Evolutionary conservation across 352 stramenopile genomes (phyloP), one percentile per base, ranked within the genome.

Genomic region (Phytophthora syringae): DNA sequence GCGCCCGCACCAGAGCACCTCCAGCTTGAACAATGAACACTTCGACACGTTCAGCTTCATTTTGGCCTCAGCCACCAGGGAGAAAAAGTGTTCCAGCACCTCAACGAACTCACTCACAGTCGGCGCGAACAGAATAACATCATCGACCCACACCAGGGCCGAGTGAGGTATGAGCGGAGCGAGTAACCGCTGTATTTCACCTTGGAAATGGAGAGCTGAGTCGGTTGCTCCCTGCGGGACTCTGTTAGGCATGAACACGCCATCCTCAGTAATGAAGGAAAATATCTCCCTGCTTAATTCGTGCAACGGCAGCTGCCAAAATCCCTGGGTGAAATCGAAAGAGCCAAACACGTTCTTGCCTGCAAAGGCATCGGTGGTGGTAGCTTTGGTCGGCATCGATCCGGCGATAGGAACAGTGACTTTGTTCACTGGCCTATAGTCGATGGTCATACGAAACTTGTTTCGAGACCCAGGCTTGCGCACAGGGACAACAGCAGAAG

Each of bases 141-240:
- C 61, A 36, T 72, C 62, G 6, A 72, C 52, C 53, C 67, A 76
- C 5, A 76, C 63, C 4, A 73, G 15, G 10, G 47, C 21, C 5
- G 5, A 28, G 16, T 59, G 21, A 9, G 36, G 43, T 25, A 70
- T 24, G 5, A 69, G 27, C 5, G 5, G 5, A 5, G 27, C 27
- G 4, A 64, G 21, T 0, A 48, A 16, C 2, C 6, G 10, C 24
- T 70, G 52, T 16, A 59, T 59, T 21, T 49, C 11, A 3, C 13
- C n/a, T 16, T 73, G 51, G 20, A 69, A 64, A 20, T 60, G 18
- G 0, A 60, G 24, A 9, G 52, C 52, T 2, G 36, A 54, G 12
- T 67, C 60, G 10, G 9, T 54, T 4, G 37, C 30, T 2, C 48
- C 52, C 52, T 57, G 56, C 0, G 55, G 48, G 3, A 65, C 53